Evolutionary conservation across 768 basidiomycete species (phyloP).

Genomic region (Agrocybe praecox): DNA sequence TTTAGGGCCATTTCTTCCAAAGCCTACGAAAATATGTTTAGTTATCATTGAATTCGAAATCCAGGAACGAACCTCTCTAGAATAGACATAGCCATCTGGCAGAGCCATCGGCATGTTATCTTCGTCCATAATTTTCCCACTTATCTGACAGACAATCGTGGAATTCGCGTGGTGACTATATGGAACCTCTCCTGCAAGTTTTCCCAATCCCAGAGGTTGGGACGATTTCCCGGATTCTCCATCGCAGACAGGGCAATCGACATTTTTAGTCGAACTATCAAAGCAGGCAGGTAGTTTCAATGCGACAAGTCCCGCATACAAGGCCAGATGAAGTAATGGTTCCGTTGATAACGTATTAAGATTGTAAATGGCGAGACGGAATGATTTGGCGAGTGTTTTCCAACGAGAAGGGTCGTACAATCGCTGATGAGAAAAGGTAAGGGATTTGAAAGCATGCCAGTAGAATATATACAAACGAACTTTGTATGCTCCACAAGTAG

Average conservation of each 20-base stretch:
- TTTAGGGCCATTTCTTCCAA: slow-evolving; percentile 85
- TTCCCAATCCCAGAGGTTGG: slow-evolving; percentile 58
- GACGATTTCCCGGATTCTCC: slow-evolving; percentile 40
- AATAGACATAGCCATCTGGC: slow-evolving; percentile 91
- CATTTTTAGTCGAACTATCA: slow-evolving; percentile 60
- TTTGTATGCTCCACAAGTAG: slow-evolving; percentile 78
- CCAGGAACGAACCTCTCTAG: slow-evolving; percentile 68
- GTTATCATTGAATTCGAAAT: slow-evolving; percentile 14
- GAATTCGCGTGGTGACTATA: slow-evolving; percentile 94
- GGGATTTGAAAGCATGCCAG: background rate
- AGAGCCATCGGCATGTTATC: slow-evolving; percentile 93
- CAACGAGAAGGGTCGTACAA: slow-evolving; percentile 85
- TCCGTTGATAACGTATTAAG: slow-evolving; percentile 88
- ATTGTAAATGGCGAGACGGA: slow-evolving; percentile 84
- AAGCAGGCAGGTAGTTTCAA: slow-evolving; percentile 90
- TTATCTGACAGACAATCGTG: slow-evolving; percentile 90
- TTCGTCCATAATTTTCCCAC: slow-evolving; percentile 93
- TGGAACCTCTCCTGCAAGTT: slow-evolving; percentile 85
- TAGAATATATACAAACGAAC: slow-evolving; percentile 42
- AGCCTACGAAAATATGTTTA: slow-evolving; percentile 53
- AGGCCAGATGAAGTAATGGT: slow-evolving; percentile 82
- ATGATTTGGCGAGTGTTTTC: slow-evolving; percentile 71
- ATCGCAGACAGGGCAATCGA: slow-evolving; percentile 93
- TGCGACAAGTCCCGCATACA: slow-evolving; percentile 90
- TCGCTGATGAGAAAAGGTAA: slow-evolving; percentile 47